A percentile compares a stretch with the other conserved stretches of the same genome.
These are phyloP conservation scores for Prinsepia uniflora DNA, from an alignment of 306 rosid genomes.

Conservation along the genomic window DNA sequence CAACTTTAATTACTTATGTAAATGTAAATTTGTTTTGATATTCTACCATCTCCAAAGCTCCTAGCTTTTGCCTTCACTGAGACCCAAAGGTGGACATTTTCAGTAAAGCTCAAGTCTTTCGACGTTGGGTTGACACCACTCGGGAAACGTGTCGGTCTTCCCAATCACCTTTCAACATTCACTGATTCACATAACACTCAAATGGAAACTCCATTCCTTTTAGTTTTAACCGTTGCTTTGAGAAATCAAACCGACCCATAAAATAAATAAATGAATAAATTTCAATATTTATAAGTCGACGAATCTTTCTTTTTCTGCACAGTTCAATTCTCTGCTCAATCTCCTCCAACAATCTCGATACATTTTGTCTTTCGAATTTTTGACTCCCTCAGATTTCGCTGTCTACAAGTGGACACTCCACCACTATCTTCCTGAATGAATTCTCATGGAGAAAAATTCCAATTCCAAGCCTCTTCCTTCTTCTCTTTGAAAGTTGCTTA, in stretches of 20 bases:
- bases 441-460: constrained; percentile 9
- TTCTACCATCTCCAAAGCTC: background rate
- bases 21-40: background rate
- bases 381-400: constrained; percentile 35
- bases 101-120: background rate
- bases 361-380: constrained; percentile 10
- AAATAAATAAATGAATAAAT: background rate
- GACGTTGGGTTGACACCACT: background rate
- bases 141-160: background rate
- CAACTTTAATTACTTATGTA: too few relatives aligned
- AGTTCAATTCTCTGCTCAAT: constrained; percentile 24
- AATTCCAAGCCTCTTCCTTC: background rate
- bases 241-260: background rate
- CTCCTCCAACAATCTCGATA: constrained; percentile 58
- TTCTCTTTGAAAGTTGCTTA: constrained; percentile 23
- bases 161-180: background rate
- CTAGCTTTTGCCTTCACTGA: background rate
- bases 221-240: background rate
- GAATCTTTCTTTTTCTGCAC: background rate
- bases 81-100: background rate
- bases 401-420: constrained; percentile 32
- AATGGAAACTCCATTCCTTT: background rate
- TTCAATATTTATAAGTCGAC: background rate
- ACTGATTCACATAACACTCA: background rate
- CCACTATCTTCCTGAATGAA: constrained; percentile 36